Evolutionary conservation across 2,329 filamentous ascomycete species (phyloP), one percentile per base, ranked within the genome.

Genomic region (Escovopsis sp.): DNA sequence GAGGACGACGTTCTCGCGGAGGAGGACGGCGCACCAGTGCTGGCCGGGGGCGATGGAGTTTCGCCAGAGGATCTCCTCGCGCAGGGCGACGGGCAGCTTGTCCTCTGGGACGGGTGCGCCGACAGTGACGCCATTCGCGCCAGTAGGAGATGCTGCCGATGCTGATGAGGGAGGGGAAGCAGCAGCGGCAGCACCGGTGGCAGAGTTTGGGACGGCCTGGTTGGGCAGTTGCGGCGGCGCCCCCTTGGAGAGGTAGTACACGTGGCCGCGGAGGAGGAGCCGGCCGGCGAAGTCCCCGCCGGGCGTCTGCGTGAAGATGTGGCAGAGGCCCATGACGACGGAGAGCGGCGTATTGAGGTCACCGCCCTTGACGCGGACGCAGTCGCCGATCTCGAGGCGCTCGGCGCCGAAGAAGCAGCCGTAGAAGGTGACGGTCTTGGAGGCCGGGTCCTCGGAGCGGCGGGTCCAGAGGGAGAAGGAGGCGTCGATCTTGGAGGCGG

Each of bases 391-490:
- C 39, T 62, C 57, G 30, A 70, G 52, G 31, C 65, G 61, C 44
- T 70, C 66, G 6, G 64, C 63, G 25, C 66, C 66, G 10, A 70
- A 55, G 47, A 69, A 70, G 27, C 65, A 57, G 18, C 66, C 66
- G 33, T 60, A 61, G 43, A 62, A 68, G 9, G 51, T 45, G 2
- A 50, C 44, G 4, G 49, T 56, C 36, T 58, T 54, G 10, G 47
- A 47, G 15, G 49, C 52, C 29, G 43, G 38, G 27, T 51, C 54
- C 27, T 50, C 50, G 3, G 41, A 47, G 13, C 54, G 48, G 15
- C 47, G 53, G 12, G 53, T 63, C 51, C 67, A 69, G n/a, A 65
- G 52, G 0, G 65, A 68, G 46, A 58, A 67, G 2, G 62, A 65
- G 36, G 60, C 57, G 39, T 68, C 65, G 19, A 68, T 58, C 38